A percentile compares a stretch with the other conserved stretches of the same genome.
Conservation (phyloP, 139 green algal genomes). For the Volvox africanus region DNA sequence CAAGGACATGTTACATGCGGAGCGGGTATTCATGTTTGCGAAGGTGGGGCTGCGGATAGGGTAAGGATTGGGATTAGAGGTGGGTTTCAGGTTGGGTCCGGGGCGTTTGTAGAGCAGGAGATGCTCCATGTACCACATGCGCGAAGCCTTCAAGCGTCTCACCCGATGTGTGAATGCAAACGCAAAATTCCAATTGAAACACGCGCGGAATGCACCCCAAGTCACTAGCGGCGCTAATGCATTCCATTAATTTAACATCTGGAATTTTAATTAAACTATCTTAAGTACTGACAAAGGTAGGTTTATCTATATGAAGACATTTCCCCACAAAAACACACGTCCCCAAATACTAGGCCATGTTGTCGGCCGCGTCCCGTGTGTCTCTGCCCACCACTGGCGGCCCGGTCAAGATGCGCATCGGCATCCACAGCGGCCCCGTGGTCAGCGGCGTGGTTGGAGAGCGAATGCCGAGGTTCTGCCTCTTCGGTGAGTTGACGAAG, state of each 20-base stretch:
- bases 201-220: no score
- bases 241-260: no score
- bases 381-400: slow-evolving; percentile 2
- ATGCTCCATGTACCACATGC: no score
- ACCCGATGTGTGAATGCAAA: no score
- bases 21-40: background rate
- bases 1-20: background rate
- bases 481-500: background rate
- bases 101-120: no score
- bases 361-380: background rate
- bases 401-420: slow-evolving; percentile 17
- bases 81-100: background rate
- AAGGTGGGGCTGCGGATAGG: background rate
- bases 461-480: slow-evolving; percentile 34
- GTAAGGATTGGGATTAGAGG: background rate
- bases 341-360: slow-evolving; percentile 5
- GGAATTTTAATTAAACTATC: no score
- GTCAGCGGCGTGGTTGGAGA: slow-evolving; percentile 12
- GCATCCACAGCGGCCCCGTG: slow-evolving; percentile 18
- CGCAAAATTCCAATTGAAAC: no score
- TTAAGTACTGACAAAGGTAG: no score
- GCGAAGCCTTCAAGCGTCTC: no score
- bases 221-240: no score
- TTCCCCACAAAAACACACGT: no score
- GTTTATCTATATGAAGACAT: no score